These are phyloP conservation scores for Penicillium steckii DNA, from an alignment of 495 filamentous ascomycete genomes.

Conservation along the genomic window DNA sequence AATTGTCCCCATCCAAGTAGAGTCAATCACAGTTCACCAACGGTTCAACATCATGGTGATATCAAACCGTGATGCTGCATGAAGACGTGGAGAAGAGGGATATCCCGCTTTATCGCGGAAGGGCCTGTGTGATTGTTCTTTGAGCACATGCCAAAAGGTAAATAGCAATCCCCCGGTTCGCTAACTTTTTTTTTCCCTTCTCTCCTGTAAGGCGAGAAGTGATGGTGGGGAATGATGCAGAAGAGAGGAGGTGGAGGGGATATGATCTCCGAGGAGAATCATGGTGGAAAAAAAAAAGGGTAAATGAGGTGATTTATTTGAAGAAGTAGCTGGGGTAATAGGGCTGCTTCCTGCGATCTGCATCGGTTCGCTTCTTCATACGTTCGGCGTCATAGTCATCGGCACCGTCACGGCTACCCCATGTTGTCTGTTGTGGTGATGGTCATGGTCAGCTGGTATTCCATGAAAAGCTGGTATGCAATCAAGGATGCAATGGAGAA, in stretches of 20 bases:
- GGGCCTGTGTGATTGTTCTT: background rate
- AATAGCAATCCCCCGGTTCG: too few species aligned
- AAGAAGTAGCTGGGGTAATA: slow-evolving; percentile 32
- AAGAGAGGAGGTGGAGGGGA: background rate
- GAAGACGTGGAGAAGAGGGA: background rate
- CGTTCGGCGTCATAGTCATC: slow-evolving; percentile 57
- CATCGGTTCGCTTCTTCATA: slow-evolving; percentile 50
- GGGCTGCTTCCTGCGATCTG: slow-evolving; percentile 38
- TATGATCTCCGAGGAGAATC: slow-evolving; percentile 1
- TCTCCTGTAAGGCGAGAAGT: background rate
- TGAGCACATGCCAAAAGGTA: background rate
- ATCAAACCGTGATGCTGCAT: background rate
- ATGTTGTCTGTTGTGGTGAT: slow-evolving; percentile 45
- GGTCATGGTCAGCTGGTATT: slow-evolving; percentile 12
- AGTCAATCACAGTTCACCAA: too few species aligned
- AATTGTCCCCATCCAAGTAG: too few species aligned
- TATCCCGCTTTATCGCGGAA: background rate
- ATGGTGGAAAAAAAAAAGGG: too few species aligned
- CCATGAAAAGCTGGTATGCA: background rate
- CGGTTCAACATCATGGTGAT: too few species aligned
- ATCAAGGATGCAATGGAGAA: background rate
- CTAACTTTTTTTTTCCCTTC: too few species aligned
- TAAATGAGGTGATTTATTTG: slow-evolving; percentile 21
- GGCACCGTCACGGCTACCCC: slow-evolving; percentile 59
- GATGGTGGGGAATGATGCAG: background rate